These are phyloP conservation scores for Tieghemostelium lacteum DNA, from an alignment of 78 protist genomes.

Conservation along the genomic window DNA sequence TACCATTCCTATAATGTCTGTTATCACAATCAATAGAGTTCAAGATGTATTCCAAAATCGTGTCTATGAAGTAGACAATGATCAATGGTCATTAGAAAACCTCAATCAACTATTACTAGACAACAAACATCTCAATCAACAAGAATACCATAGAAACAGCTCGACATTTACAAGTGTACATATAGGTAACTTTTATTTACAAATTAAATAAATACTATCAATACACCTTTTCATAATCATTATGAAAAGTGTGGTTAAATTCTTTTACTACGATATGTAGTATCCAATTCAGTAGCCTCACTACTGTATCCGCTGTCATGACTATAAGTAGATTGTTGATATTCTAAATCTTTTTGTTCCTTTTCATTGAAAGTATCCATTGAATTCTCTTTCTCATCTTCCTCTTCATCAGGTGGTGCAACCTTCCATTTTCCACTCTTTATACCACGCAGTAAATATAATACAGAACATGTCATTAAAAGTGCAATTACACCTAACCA, in stretches of 20 bases:
- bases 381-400: too few relatives aligned
- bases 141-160: constrained; percentile 1
- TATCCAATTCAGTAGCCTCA: too few relatives aligned
- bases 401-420: too few relatives aligned
- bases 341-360: too few relatives aligned
- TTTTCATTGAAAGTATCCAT: too few relatives aligned
- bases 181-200: constrained; percentile 34
- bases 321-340: too few relatives aligned
- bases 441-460: neutral
- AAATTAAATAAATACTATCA: too few relatives aligned
- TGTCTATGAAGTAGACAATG: neutral
- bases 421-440: neutral
- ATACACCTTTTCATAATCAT: too few relatives aligned
- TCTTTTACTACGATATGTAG: too few relatives aligned
- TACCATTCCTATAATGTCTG: constrained; percentile 31
- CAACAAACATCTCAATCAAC: neutral
- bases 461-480: neutral
- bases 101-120: constrained; percentile 43
- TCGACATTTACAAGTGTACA: constrained; percentile 54
- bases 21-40: constrained; percentile 73
- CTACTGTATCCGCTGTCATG: too few relatives aligned
- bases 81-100: constrained; percentile 11
- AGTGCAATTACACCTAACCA: neutral
- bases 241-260: too few relatives aligned
- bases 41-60: constrained; percentile 65